Evolutionary conservation across 257 asterid genomes (phyloP).

Genomic region (Buddleja alternifolia): DNA sequence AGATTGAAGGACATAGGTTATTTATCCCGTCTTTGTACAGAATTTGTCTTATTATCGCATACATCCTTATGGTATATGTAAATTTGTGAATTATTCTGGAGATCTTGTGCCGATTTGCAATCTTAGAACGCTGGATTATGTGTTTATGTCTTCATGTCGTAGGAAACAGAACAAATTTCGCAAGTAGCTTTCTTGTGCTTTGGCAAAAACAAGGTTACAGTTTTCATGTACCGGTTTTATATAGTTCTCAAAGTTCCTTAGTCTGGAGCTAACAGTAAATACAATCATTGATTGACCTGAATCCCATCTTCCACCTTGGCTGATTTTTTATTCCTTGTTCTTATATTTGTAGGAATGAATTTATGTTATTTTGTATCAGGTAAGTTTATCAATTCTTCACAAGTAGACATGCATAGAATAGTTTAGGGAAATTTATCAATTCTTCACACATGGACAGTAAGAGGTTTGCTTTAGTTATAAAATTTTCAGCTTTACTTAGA

Average conservation of each 20-base stretch:
- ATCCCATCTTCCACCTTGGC: too few relatives aligned
- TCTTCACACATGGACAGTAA: too few relatives aligned
- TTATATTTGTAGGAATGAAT: too few relatives aligned
- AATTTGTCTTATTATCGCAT: neutral
- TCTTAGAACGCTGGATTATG: neutral
- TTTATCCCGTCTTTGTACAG: neutral
- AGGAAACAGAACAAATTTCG: neutral
- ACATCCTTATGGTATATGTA: conserved; percentile 7
- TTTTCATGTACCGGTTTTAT: neutral
- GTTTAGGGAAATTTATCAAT: too few relatives aligned
- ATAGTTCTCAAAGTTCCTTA: neutral
- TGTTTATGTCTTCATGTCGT: neutral
- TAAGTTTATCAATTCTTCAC: too few relatives aligned
- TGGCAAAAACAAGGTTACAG: neutral
- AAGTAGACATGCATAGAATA: too few relatives aligned
- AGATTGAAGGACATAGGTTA: neutral
- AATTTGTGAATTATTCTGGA: neutral
- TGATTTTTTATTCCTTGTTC: too few relatives aligned
- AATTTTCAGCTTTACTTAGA: too few relatives aligned
- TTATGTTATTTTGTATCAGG: too few relatives aligned
- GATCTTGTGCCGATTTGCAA: neutral
- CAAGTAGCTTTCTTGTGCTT: neutral
- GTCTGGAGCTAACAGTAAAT: neutral
- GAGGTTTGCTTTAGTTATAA: too few relatives aligned
- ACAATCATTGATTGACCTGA: too few relatives aligned